These are phyloP conservation scores for Lenwebbia sp. DNA, from an alignment of 345 rosid genomes.

Conservation along the genomic window DNA sequence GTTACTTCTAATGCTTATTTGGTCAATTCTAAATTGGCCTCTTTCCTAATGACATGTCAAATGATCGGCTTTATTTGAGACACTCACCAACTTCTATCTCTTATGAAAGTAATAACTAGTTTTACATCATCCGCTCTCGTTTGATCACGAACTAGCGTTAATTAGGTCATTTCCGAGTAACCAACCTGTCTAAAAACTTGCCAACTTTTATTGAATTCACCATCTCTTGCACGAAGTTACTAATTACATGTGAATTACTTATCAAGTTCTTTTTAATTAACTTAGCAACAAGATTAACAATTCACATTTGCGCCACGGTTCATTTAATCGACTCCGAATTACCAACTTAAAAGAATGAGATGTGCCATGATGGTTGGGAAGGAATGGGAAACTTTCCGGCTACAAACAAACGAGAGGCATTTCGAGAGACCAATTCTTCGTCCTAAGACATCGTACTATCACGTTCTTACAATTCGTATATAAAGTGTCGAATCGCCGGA, in stretches of 20 bases:
- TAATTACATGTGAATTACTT: background rate
- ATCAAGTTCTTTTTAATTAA: background rate
- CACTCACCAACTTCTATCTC: background rate
- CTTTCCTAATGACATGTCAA: background rate
- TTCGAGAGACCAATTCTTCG: background rate
- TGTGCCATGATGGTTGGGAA: background rate
- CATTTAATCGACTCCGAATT: background rate
- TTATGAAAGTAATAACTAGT: background rate
- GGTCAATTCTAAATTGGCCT: background rate
- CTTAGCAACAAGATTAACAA: background rate
- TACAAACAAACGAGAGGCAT: background rate
- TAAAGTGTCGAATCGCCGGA: no score
- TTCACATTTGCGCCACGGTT: background rate
- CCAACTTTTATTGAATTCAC: background rate
- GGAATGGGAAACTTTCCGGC: background rate
- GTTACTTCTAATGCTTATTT: background rate
- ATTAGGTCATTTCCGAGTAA: background rate
- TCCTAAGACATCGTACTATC: background rate
- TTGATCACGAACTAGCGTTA: background rate
- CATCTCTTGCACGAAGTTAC: background rate
- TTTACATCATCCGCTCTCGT: background rate
- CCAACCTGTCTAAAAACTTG: background rate
- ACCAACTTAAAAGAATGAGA: background rate
- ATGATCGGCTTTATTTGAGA: background rate
- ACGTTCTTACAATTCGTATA: no score